phyloP scores from a whole-genome alignment of 805 yeast genomes.

The Hanseniaspora lindneri region DNA sequence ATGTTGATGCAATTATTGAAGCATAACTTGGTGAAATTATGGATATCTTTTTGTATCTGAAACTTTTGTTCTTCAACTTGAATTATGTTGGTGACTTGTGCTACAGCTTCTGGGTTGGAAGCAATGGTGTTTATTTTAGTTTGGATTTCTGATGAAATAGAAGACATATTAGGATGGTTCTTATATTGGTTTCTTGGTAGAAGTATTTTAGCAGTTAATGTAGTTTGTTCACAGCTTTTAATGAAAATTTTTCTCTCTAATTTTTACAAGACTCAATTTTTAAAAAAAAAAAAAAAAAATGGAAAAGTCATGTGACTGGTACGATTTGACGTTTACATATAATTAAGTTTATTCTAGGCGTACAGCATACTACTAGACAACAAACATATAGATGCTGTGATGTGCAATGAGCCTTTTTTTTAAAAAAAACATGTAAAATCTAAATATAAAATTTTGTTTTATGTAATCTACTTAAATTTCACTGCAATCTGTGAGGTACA shows the following conservation, averaged over 20 bases:
- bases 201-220: neutral
- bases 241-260: neutral
- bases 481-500: too few species aligned
- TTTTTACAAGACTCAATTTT: too few species aligned
- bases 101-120: conserved; percentile 12
- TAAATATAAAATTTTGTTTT: too few species aligned
- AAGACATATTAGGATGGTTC: conserved; percentile 4
- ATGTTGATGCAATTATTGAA: conserved; percentile 66
- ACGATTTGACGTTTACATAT: too few species aligned
- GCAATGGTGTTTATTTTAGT: conserved; percentile 12
- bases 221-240: neutral
- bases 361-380: too few species aligned
- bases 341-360: too few species aligned
- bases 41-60: conserved; percentile 77
- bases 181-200: neutral
- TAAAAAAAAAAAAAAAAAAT: too few species aligned
- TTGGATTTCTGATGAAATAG: conserved; percentile 11
- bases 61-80: conserved; percentile 67
- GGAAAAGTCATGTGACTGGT: neutral
- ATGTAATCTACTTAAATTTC: too few species aligned
- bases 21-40: conserved; percentile 79
- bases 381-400: too few species aligned
- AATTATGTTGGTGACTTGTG: conserved; percentile 15
- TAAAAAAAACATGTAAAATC: too few species aligned
- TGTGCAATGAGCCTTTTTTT: too few species aligned